Percentiles rank a stretch among this genome's conserved stretches.
These are phyloP conservation scores for Oryza glaberrima DNA, from an alignment of 176 grass and related monocot genomes.

Conservation along the genomic window DNA sequence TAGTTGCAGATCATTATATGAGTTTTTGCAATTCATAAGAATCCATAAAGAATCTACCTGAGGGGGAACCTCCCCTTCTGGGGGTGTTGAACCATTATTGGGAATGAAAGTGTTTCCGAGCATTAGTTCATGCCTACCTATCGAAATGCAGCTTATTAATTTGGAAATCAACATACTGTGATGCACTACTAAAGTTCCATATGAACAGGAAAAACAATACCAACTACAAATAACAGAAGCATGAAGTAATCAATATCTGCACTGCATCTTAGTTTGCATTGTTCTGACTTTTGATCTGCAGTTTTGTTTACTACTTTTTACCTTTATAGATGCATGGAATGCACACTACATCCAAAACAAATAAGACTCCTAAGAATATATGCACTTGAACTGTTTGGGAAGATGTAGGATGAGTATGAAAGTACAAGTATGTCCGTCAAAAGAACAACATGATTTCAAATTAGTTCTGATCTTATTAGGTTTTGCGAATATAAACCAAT, in stretches of 20 bases:
- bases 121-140: constrained; percentile 92
- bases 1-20: not conserved
- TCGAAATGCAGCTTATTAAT: constrained; percentile 54
- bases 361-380: not conserved
- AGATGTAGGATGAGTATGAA: not conserved
- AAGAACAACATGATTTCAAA: not conserved
- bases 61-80: constrained; percentile 61
- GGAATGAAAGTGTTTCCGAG: constrained; percentile 83
- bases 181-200: constrained; percentile 24
- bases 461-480: not conserved
- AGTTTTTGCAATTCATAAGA: constrained; percentile 37
- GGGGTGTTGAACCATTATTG: constrained; percentile 63
- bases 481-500: not conserved
- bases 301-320: not conserved
- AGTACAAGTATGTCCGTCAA: not conserved
- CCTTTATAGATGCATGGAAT: not conserved
- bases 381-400: not conserved
- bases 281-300: not conserved
- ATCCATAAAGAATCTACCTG: constrained; percentile 60
- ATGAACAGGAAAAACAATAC: constrained; percentile 23
- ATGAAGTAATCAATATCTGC: not conserved
- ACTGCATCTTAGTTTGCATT: constrained; percentile 1
- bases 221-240: constrained; percentile 21
- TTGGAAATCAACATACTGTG: constrained; percentile 15
- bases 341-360: not conserved